Percentiles rank a stretch among this genome's conserved stretches.
phyloP scores from a whole-genome alignment of 2,329 filamentous ascomycete species.

The Rhinocladiella similis region DNA sequence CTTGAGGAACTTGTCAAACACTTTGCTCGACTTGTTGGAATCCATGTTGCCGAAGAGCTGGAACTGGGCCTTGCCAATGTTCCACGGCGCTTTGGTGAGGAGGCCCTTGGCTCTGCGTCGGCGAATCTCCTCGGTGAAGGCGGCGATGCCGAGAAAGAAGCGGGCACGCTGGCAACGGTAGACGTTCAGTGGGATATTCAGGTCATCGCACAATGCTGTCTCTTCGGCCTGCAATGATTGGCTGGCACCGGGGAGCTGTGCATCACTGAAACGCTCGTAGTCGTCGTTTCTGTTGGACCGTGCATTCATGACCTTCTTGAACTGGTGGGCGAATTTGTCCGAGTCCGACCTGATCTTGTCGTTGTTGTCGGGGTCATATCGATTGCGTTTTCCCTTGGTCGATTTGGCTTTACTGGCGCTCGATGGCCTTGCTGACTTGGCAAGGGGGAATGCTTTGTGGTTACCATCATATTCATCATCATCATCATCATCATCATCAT shows the following conservation, averaged over 20 bases:
- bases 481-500: too few relatives aligned
- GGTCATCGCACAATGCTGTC: conserved; percentile 6
- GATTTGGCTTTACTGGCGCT: background rate
- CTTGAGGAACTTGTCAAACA: conserved; percentile 13
- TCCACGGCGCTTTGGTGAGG: background rate
- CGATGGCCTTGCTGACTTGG: too few relatives aligned
- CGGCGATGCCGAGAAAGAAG: conserved; percentile 17
- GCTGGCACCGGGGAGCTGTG: conserved; percentile 7
- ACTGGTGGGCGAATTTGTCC: background rate
- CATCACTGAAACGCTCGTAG: conserved; percentile 9
- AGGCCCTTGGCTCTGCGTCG: background rate
- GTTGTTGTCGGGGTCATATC: background rate
- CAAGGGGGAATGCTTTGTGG: too few relatives aligned
- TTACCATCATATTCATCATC: too few relatives aligned
- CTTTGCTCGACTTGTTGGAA: conserved; percentile 12
- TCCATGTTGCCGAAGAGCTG: conserved; percentile 17
- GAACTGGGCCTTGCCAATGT: conserved; percentile 8
- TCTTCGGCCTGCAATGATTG: conserved; percentile 8
- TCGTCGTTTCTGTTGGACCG: conserved; percentile 4
- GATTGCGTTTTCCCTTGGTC: background rate
- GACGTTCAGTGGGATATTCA: conserved; percentile 5
- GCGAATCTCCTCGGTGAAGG: conserved; percentile 11
- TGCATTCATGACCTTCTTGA: conserved; percentile 9
- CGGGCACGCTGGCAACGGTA: conserved; percentile 22
- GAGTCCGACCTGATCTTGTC: background rate